These are phyloP conservation scores for Cladosporium sphaerospermum DNA, from an alignment of 2,329 filamentous ascomycete species.

Conservation along the genomic window DNA sequence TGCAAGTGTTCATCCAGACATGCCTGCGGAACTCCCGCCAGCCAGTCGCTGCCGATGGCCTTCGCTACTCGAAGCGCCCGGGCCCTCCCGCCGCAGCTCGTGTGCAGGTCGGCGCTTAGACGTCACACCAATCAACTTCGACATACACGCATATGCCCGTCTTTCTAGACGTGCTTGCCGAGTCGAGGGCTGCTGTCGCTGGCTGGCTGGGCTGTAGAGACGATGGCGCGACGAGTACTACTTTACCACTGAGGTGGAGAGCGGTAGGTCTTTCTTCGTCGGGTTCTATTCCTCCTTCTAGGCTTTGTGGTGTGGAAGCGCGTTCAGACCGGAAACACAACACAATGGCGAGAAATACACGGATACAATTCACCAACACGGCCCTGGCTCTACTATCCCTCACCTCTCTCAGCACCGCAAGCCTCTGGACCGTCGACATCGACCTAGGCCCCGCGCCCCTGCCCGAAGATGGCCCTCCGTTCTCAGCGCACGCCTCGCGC, in stretches of 20 bases:
- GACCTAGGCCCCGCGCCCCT: conserved; percentile 53
- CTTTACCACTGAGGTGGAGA: background rate
- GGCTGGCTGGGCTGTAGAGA: background rate
- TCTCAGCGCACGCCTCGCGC: conserved; percentile 53
- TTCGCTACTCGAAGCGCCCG: conserved; percentile 1
- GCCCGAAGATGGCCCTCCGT: conserved; percentile 54
- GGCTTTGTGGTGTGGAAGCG: background rate
- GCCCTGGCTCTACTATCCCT: conserved; percentile 24
- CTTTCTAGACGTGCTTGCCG: background rate
- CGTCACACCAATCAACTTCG: conserved; percentile 5
- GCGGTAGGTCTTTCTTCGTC: conserved; percentile 3
- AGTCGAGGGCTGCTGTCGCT: conserved; percentile 3
- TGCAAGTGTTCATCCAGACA: too few species aligned
- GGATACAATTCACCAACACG: conserved; percentile 23
- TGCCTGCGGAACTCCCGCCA: too few species aligned
- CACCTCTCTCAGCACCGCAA: conserved; percentile 13
- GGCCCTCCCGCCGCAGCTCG: background rate
- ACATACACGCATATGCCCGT: background rate
- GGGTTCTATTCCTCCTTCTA: background rate
- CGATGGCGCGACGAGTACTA: background rate
- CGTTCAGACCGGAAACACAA: background rate
- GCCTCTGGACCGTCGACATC: conserved; percentile 40
- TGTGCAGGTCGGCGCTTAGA: conserved; percentile 1
- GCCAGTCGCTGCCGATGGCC: too few species aligned
- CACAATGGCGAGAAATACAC: background rate